phyloP scores from a whole-genome alignment of 148 eudicot genomes.

The Spergularia marina region DNA sequence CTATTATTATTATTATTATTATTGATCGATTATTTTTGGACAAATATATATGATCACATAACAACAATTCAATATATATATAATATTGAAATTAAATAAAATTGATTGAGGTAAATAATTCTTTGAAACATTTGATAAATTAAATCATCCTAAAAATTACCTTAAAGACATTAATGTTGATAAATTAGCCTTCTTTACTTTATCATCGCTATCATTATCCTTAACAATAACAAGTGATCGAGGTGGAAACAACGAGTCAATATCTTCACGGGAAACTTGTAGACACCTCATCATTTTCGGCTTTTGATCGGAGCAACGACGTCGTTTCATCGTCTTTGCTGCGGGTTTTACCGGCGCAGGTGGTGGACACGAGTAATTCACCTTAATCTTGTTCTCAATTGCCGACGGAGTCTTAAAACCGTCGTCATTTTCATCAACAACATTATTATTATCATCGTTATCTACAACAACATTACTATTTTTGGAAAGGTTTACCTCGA shows the following conservation, averaged over 20 bases:
- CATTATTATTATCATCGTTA: too few relatives aligned
- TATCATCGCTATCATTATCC: neutral
- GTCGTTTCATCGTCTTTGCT: neutral
- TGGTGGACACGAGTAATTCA: slow-evolving; percentile 7
- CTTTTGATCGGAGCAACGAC: neutral
- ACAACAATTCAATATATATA: too few relatives aligned
- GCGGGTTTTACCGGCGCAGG: neutral
- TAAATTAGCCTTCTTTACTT: neutral
- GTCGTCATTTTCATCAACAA: neutral
- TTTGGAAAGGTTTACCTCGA: neutral
- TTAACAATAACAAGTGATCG: neutral
- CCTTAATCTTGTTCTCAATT: slow-evolving; percentile 12
- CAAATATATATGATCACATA: too few relatives aligned
- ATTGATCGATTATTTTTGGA: too few relatives aligned
- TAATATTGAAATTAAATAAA: too few relatives aligned
- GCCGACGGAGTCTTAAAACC: slow-evolving; percentile 18
- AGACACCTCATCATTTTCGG: neutral
- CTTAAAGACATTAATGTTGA: neutral
- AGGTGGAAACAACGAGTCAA: slow-evolving; percentile 8
- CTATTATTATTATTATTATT: too few relatives aligned
- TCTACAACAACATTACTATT: neutral
- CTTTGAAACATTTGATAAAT: too few relatives aligned
- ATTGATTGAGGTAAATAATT: too few relatives aligned
- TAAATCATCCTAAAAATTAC: neutral
- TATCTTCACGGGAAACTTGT: slow-evolving; percentile 6